Evolutionary conservation across 352 stramenopile genomes (phyloP).

Genomic region (Globisporangium solare): DNA sequence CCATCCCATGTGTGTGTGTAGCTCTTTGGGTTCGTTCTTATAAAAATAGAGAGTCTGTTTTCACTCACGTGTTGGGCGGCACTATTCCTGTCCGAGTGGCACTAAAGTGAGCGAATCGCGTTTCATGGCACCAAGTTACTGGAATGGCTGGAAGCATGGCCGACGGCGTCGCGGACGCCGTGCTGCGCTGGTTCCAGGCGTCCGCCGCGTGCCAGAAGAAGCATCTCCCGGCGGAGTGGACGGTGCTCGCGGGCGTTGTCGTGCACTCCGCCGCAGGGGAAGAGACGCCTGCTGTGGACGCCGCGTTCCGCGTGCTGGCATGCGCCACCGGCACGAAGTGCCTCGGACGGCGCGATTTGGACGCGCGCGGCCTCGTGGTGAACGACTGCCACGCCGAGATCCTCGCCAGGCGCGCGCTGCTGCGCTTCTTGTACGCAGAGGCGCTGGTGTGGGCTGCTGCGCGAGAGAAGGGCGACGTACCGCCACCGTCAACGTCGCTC

Average conservation of each 20-base stretch:
- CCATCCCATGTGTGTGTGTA: not conserved
- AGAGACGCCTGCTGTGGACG: not conserved
- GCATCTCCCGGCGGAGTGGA: constrained; percentile 46
- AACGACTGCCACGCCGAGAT: constrained; percentile 94
- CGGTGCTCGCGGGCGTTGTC: constrained; percentile 57
- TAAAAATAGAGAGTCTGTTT: not conserved
- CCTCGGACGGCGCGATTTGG: constrained; percentile 59
- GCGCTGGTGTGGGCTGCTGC: constrained; percentile 28
- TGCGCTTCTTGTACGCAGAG: constrained; percentile 86
- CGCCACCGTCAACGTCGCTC: constrained; percentile 29
- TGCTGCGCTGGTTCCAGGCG: constrained; percentile 56
- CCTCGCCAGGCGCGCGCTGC: constrained; percentile 77
- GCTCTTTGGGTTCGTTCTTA: not conserved
- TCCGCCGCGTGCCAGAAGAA: constrained; percentile 57
- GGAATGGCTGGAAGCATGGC: constrained; percentile 10
- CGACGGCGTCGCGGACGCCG: constrained; percentile 33
- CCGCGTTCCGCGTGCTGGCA: constrained; percentile 42
- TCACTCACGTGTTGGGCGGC: constrained; percentile 2
- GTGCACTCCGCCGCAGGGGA: constrained; percentile 12
- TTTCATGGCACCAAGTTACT: too few relatives aligned
- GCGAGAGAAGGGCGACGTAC: constrained; percentile 1
- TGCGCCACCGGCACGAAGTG: constrained; percentile 76
- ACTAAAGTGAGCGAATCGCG: constrained; percentile 13
- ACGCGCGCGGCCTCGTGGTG: constrained; percentile 71
- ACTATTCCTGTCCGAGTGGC: constrained; percentile 5